Evolutionary conservation across 495 filamentous ascomycete species (phyloP).

Genomic region (Saxophila tyrrhenica): DNA sequence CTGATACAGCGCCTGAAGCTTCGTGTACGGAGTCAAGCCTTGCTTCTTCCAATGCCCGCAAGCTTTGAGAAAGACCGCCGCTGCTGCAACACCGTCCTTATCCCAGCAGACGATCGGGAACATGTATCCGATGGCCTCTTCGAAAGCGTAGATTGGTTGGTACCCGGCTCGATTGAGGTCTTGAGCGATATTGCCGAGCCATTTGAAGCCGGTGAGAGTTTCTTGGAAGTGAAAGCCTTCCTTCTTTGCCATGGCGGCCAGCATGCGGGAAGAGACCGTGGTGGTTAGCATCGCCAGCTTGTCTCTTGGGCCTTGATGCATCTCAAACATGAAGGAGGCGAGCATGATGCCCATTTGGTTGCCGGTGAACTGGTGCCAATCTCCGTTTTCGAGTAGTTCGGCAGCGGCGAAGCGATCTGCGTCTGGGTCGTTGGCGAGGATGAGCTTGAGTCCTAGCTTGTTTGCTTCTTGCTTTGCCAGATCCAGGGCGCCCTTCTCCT

Average conservation of each 20-base stretch:
- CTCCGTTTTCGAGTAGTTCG: slow-evolving; percentile 40
- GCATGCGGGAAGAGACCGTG: slow-evolving; percentile 57
- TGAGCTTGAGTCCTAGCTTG: slow-evolving; percentile 34
- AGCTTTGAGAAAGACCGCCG: slow-evolving; percentile 51
- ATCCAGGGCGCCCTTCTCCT: slow-evolving; percentile 59
- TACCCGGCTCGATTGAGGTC: slow-evolving; percentile 30
- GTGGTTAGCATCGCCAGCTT: slow-evolving; percentile 47
- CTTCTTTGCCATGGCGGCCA: slow-evolving; percentile 44
- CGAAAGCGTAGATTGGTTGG: slow-evolving; percentile 50
- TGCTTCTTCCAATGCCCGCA: slow-evolving; percentile 41
- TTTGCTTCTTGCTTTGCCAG: slow-evolving; percentile 49
- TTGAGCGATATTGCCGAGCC: slow-evolving; percentile 42
- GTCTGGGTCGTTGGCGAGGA: slow-evolving; percentile 62
- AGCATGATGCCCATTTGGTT: slow-evolving; percentile 59
- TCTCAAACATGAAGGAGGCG: slow-evolving; percentile 45
- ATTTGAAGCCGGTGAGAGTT: slow-evolving; percentile 67
- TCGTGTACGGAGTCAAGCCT: slow-evolving; percentile 45
- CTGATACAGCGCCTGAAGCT: slow-evolving; percentile 50
- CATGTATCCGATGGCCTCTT: slow-evolving; percentile 71
- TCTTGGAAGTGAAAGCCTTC: slow-evolving; percentile 50
- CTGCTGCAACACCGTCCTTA: slow-evolving; percentile 61
- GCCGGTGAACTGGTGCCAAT: slow-evolving; percentile 56
- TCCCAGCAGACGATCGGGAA: slow-evolving; percentile 53
- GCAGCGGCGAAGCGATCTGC: slow-evolving; percentile 62
- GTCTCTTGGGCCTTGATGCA: slow-evolving; percentile 21